These are phyloP conservation scores for Haplosporangium sp. DNA, from an alignment of 371 early-diverging fungal genomes.

Conservation along the genomic window DNA sequence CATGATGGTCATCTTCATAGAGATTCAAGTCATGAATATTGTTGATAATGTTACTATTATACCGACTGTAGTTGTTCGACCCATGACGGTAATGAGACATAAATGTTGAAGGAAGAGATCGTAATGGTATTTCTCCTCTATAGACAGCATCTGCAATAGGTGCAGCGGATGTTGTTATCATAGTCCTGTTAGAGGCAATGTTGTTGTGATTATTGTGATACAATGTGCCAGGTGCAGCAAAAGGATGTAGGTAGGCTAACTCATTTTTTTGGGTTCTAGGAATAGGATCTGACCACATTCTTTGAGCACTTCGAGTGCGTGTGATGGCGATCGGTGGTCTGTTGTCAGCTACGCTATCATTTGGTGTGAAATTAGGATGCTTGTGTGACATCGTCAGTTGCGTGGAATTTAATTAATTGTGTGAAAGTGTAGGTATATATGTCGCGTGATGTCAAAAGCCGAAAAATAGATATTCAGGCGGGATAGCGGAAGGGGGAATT, in stretches of 20 bases:
- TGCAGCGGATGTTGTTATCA: neutral
- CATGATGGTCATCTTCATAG: constrained; percentile 28
- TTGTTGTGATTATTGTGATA: neutral
- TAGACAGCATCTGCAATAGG: constrained; percentile 26
- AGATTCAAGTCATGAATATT: constrained; percentile 29
- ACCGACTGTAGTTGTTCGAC: constrained; percentile 1
- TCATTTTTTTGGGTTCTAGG: constrained; percentile 10
- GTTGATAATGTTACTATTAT: constrained; percentile 17
- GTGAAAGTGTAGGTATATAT: neutral
- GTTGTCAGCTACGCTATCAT: neutral
- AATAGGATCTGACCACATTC: constrained; percentile 41
- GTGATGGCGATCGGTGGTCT: constrained; percentile 7
- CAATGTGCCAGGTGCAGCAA: neutral
- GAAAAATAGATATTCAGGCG: neutral
- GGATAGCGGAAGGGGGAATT: neutral
- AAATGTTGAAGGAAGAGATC: constrained; percentile 22
- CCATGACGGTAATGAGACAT: constrained; percentile 23
- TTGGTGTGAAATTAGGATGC: constrained; percentile 1
- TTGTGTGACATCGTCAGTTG: neutral
- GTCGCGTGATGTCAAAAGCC: neutral
- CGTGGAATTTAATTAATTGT: neutral
- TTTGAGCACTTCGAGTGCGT: constrained; percentile 26
- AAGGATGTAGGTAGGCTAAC: constrained; percentile 10
- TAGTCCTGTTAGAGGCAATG: constrained; percentile 2
- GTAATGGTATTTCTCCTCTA: constrained; percentile 26